Evolutionary conservation across 176 grass and related monocot species (phyloP).

Genomic region (Miscanthus lutarioriparius): DNA sequence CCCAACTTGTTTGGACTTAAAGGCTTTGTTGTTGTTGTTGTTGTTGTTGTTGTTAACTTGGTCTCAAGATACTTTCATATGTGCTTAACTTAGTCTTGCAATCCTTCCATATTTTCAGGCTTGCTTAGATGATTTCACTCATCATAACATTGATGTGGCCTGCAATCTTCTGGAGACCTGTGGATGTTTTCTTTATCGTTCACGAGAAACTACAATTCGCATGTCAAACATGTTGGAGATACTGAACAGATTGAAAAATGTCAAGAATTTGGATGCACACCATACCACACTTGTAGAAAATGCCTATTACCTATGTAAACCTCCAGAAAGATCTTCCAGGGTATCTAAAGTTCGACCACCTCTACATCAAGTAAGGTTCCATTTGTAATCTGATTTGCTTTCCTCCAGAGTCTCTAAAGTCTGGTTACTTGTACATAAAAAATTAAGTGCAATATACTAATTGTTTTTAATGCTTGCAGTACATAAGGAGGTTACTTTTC

Average conservation of each 20-base stretch:
- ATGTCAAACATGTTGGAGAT: slow-evolving; percentile 98
- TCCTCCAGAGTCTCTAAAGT: neutral
- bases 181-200: slow-evolving; percentile 90
- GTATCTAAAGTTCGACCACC: slow-evolving; percentile 85
- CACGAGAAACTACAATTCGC: slow-evolving; percentile 89
- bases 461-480: slow-evolving; percentile 47
- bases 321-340: slow-evolving; percentile 84
- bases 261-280: slow-evolving; percentile 93
- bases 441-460: neutral
- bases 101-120: slow-evolving; percentile 54
- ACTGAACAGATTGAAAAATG: slow-evolving; percentile 95
- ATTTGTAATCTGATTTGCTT: slow-evolving; percentile 21
- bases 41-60: neutral
- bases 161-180: slow-evolving; percentile 99
- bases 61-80: neutral
- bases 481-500: slow-evolving; percentile 92
- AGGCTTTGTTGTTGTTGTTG: too few relatives aligned
- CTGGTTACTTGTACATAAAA: slow-evolving; percentile 1
- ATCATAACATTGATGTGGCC: slow-evolving; percentile 98
- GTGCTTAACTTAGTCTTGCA: slow-evolving; percentile 17
- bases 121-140: slow-evolving; percentile 96
- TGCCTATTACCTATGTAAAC: slow-evolving; percentile 98
- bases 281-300: slow-evolving; percentile 98
- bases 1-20: too few relatives aligned
- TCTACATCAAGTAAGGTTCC: slow-evolving; percentile 77